Conservation (phyloP, 352 stramenopile genomes). For the Pseudoperonospora humuli region DNA sequence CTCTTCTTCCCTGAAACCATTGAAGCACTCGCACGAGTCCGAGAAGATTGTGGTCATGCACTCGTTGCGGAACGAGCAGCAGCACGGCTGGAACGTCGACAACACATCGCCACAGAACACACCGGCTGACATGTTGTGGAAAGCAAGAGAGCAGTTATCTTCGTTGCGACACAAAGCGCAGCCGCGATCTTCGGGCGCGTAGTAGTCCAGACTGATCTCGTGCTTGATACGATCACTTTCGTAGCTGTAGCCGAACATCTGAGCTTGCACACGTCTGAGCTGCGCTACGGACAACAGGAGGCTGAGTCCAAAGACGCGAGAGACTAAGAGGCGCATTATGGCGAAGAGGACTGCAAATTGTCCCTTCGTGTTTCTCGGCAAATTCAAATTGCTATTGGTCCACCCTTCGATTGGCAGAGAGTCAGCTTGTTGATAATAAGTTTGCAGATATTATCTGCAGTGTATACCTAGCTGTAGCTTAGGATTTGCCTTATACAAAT, state of each 20-base stretch:
- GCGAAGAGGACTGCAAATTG: background rate
- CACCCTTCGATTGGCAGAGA: background rate
- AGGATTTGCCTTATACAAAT: too few relatives aligned
- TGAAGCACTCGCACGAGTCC: conserved; percentile 60
- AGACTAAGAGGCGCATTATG: conserved; percentile 1
- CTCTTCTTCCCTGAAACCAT: conserved; percentile 44
- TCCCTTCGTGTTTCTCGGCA: too few relatives aligned
- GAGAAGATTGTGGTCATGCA: conserved; percentile 74
- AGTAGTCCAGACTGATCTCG: conserved; percentile 24
- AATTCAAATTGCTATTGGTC: background rate
- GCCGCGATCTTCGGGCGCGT: conserved; percentile 32
- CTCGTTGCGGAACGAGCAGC: conserved; percentile 65
- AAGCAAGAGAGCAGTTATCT: conserved; percentile 56
- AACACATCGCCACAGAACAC: conserved; percentile 68
- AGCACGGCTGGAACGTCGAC: conserved; percentile 61
- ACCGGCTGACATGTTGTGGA: conserved; percentile 39
- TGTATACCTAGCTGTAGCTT: too few relatives aligned
- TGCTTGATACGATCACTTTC: conserved; percentile 16
- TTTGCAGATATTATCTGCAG: too few relatives aligned
- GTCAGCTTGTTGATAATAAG: too few relatives aligned
- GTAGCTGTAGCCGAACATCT: conserved; percentile 16
- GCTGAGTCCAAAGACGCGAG: background rate
- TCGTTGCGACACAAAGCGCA: conserved; percentile 49
- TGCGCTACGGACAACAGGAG: conserved; percentile 6
- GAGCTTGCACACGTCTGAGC: background rate